A percentile compares a stretch with the other conserved stretches of the same genome.
phyloP scores from a whole-genome alignment of 78 protist species.

The Creolimax fragrantissima region DNA sequence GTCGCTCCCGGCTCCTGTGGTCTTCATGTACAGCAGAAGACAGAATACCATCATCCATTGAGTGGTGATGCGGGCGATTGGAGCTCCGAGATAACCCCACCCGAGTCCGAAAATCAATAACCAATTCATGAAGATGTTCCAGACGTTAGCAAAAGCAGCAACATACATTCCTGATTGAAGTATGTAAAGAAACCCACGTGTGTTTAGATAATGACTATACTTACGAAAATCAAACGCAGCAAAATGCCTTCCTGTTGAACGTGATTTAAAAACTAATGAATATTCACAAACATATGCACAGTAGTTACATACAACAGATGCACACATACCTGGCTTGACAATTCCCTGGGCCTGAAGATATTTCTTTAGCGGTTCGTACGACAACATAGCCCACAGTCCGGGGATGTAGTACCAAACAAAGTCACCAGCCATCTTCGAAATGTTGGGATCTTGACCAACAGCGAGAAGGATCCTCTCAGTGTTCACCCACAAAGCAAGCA shows the following conservation, averaged over 20 bases:
- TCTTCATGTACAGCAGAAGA: not conserved
- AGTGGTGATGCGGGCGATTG: not conserved
- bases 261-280: not conserved
- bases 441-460: not conserved
- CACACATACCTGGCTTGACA: not conserved
- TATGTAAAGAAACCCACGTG: not conserved
- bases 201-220: not conserved
- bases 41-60: not conserved
- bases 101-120: not conserved
- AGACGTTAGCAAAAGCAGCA: not conserved
- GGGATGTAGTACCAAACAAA: not conserved
- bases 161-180: not conserved
- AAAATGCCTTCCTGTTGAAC: too few species aligned
- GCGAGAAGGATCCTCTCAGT: not conserved
- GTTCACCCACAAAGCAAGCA: not conserved
- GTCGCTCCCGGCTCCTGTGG: not conserved
- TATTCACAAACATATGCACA: not conserved
- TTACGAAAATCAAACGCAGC: too few species aligned
- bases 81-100: conserved; percentile 15
- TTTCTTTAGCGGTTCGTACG: not conserved
- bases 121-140: not conserved
- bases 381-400: not conserved
- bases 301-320: not conserved
- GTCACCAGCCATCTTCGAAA: not conserved
- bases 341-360: not conserved